Evolutionary conservation across 2,329 filamentous ascomycete genomes (phyloP).

Genomic region (Pseudogymnoascus sp.): DNA sequence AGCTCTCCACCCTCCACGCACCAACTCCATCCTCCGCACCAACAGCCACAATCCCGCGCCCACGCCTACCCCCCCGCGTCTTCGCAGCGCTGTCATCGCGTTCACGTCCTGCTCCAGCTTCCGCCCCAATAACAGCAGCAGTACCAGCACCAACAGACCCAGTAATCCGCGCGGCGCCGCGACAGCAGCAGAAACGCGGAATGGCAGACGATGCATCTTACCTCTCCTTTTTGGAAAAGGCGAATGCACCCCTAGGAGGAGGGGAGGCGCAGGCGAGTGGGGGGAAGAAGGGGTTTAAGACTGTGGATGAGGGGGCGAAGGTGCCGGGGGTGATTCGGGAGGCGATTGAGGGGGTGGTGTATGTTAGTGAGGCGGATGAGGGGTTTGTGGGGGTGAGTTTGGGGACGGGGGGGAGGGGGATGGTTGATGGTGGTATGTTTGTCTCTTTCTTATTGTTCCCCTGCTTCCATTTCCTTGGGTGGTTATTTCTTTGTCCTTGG

Average conservation of each 20-base stretch:
- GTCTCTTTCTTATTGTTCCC: constrained; percentile 11
- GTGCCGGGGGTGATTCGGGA: constrained; percentile 51
- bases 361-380: constrained; percentile 77
- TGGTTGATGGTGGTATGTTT: constrained; percentile 53
- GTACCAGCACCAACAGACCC: constrained; percentile 8
- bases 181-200: constrained; percentile 10
- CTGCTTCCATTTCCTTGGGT: neutral
- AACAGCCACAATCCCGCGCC: neutral
- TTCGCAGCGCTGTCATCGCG: neutral
- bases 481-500: too few species aligned
- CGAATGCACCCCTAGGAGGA: constrained; percentile 64
- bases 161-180: constrained; percentile 7
- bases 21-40: neutral
- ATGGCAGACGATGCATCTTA: constrained; percentile 79
- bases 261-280: constrained; percentile 23
- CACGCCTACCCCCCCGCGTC: neutral
- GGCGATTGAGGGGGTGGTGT: constrained; percentile 51
- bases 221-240: constrained; percentile 76
- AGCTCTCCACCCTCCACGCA: neutral
- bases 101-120: neutral
- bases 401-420: constrained; percentile 44
- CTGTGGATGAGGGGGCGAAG: constrained; percentile 42
- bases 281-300: constrained; percentile 38
- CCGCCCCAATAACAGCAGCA: neutral
- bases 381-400: constrained; percentile 71